phyloP scores from a whole-genome alignment of 139 green algal species.

The Chlorella sorokiniana region DNA sequence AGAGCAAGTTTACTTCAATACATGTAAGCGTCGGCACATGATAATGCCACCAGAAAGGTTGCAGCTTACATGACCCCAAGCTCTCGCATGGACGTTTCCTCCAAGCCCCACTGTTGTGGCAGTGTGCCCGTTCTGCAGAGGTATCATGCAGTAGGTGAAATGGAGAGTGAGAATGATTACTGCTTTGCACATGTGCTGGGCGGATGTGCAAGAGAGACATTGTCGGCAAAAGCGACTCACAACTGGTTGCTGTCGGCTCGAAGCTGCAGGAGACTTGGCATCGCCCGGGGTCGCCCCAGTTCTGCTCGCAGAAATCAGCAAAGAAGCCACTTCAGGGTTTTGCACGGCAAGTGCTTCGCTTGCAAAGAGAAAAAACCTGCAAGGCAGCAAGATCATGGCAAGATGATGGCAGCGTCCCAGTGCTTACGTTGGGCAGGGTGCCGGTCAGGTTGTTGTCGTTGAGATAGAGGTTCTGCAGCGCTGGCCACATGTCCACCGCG shows the following conservation, averaged over 20 bases:
- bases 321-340: neutral
- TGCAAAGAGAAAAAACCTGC: neutral
- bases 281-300: conserved; percentile 8
- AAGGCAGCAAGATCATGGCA: neutral
- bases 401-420: neutral
- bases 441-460: conserved; percentile 34
- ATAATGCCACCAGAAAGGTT: no score
- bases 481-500: conserved; percentile 17
- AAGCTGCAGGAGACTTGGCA: conserved; percentile 33
- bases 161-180: no score
- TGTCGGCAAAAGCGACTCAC: no score
- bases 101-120: conserved; percentile 11
- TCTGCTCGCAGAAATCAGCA: neutral
- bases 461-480: conserved; percentile 14
- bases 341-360: neutral
- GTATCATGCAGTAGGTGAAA: neutral
- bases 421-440: conserved; percentile 7
- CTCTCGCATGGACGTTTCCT: conserved; percentile 20
- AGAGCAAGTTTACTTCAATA: neutral
- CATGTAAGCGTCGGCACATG: no score
- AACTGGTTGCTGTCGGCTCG: conserved; percentile 20
- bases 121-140: conserved; percentile 16
- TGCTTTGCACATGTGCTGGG: no score
- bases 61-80: conserved; percentile 18
- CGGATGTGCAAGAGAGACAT: no score